phyloP scores from a whole-genome alignment of 305 asterid species.

The Fraxinus albicans region DNA sequence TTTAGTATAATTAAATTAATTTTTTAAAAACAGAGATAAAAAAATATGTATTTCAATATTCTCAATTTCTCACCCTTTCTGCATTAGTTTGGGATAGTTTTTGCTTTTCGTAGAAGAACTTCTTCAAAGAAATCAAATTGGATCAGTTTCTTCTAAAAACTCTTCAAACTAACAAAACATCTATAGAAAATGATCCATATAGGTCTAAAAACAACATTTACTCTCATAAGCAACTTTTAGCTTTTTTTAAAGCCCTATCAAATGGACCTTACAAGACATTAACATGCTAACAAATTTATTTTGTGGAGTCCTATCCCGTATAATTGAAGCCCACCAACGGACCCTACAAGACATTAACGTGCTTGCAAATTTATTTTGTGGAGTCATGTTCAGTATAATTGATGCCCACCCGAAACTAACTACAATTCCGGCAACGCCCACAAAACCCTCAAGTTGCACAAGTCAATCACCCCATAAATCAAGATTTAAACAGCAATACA shows the following conservation, averaged over 20 bases:
- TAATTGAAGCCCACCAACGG: neutral
- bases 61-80: constrained; percentile 34
- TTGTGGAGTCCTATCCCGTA: neutral
- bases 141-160: neutral
- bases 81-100: neutral
- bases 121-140: neutral
- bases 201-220: neutral
- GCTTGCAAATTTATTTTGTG: neutral
- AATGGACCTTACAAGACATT: neutral
- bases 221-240: neutral
- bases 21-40: neutral
- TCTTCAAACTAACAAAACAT: neutral
- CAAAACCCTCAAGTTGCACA: neutral
- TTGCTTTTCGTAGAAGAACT: neutral
- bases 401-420: neutral
- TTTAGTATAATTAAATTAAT: constrained; percentile 1
- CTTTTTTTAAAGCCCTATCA: neutral
- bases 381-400: neutral
- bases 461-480: neutral
- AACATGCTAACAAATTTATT: neutral
- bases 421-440: neutral
- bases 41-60: neutral
- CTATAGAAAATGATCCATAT: neutral
- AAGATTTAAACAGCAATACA: neutral
- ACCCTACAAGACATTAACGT: neutral